phyloP scores from a whole-genome alignment of 139 green algal species.

The Coelastrella sp. region DNA sequence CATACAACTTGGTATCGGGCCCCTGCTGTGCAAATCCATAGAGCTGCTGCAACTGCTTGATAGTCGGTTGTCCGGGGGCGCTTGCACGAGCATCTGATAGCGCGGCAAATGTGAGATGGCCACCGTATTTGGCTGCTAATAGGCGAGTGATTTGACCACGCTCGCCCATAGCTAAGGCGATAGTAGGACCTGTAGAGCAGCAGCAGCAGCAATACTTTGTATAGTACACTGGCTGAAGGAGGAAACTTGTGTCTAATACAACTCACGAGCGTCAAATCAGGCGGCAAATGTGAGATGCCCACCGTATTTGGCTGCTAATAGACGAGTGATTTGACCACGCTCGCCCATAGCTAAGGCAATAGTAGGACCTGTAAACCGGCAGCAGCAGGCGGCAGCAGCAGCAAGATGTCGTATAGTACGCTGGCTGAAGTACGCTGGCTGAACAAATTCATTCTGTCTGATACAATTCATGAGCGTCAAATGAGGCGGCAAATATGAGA shows the following conservation, averaged over 20 bases:
- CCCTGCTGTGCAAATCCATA: constrained; percentile 73
- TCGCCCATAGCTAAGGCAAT: constrained; percentile 97
- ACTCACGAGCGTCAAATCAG: constrained; percentile 63
- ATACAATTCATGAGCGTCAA: constrained; percentile 57
- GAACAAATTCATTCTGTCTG: too few relatives aligned
- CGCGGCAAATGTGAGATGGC: constrained; percentile 95
- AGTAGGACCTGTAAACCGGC: constrained; percentile 68
- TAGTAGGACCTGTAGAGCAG: constrained; percentile 75
- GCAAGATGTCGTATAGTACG: too few relatives aligned
- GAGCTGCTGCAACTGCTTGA: constrained; percentile 57
- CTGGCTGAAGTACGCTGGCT: too few relatives aligned
- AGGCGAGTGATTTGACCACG: constrained; percentile 86
- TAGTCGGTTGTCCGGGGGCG: constrained; percentile 83
- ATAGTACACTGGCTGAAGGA: too few relatives aligned
- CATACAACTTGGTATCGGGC: constrained; percentile 80
- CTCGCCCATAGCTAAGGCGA: constrained; percentile 96
- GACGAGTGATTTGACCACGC: constrained; percentile 81
- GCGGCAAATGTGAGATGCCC: constrained; percentile 96
- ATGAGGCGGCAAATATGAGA: constrained; percentile 95
- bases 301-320: constrained; percentile 97
- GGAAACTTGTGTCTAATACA: too few relatives aligned
- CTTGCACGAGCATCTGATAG: constrained; percentile 73
- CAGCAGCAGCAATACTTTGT: too few relatives aligned
- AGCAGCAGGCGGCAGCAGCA: too few relatives aligned
- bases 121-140: constrained; percentile 96